A percentile compares a stretch with the other conserved stretches of the same genome.
Conservation (phyloP, 495 filamentous ascomycete species). For the Margaritispora aquatica region DNA sequence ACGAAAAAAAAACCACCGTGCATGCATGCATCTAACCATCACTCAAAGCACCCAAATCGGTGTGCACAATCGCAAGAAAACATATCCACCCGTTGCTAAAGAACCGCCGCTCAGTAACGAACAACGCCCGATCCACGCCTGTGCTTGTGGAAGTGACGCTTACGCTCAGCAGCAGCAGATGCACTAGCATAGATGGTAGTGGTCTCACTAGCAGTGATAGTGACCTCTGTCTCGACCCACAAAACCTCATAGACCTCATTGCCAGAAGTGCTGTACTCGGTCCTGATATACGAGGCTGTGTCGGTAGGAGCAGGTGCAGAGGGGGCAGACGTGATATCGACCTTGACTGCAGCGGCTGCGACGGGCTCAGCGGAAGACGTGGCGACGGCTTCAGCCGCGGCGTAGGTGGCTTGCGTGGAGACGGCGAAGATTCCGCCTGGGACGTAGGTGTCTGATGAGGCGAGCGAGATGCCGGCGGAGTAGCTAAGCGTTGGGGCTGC, state of each 20-base stretch:
- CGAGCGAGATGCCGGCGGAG: conserved; percentile 12
- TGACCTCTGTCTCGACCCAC: conserved; percentile 28
- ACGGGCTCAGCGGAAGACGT: background rate
- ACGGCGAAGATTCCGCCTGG: conserved; percentile 21
- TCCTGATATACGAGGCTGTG: conserved; percentile 15
- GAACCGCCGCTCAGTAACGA: too few relatives aligned
- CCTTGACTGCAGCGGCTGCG: too few relatives aligned
- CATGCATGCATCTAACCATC: background rate
- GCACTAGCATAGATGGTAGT: conserved; percentile 3
- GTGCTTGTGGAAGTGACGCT: conserved; percentile 18
- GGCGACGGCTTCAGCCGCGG: background rate
- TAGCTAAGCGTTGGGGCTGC: conserved; percentile 5
- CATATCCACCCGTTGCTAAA: background rate
- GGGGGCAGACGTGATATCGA: background rate
- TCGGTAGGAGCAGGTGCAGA: background rate
- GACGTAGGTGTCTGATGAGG: conserved; percentile 13
- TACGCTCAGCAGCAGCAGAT: background rate
- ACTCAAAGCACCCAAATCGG: too few relatives aligned
- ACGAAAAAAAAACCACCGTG: background rate
- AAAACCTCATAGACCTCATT: conserved; percentile 27
- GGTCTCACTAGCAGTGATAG: conserved; percentile 15
- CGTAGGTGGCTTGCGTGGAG: conserved; percentile 2
- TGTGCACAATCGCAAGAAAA: too few relatives aligned
- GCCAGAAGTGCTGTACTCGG: conserved; percentile 26
- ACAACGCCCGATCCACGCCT: too few relatives aligned